Evolutionary conservation across 495 filamentous ascomycete genomes (phyloP), one percentile per base, ranked within the genome.

Genomic region (Podospora didyma): DNA sequence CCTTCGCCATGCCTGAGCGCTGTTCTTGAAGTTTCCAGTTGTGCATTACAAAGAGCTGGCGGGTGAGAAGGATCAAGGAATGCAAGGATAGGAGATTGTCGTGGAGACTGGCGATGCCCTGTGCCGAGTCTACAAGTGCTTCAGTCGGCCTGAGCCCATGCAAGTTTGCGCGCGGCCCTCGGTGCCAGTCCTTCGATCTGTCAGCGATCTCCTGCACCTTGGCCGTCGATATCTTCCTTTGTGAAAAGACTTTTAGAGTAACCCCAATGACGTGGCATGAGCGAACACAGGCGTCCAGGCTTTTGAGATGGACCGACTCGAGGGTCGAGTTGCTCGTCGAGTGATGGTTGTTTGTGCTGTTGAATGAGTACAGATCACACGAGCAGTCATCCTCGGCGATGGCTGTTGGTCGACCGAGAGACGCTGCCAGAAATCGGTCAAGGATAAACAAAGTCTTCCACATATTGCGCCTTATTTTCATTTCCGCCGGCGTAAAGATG

Each of bases 41-140:
- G 60, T 56, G 69, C 66, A 70, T 76, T 64, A 90, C 71, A 51
- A 90, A 86, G 60, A 92, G 86, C 3, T 89, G 89, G 49, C 83
- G 72, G 24, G 82, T 84, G n/a, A 92, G 74, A 5, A 91, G 74
- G 21, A 90, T 82, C 46, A 90, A 83, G 1, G 86, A 89, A 71
- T 89, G 88, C 58, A 85, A 86, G 59, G 89, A 87, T 17, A 88
- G 75, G 9, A 88, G 76, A 56, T 89, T 84, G 31, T 84, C 74
- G 60, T 90, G 88, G 21, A 89, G 76, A 28, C 81, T 80, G 9
- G 84, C 82, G 23, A 90, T 75, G 22, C 82, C 83, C 71, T 84
- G 73, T 66, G 78, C 74, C 58, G 80, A 57, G 58, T 75, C 63
- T 59, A 59, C 66, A 22, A 76, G 46, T 9, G 72, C 75, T 17